phyloP scores from a whole-genome alignment of 176 grass and related monocot species.

The Eragrostis nindensis region DNA sequence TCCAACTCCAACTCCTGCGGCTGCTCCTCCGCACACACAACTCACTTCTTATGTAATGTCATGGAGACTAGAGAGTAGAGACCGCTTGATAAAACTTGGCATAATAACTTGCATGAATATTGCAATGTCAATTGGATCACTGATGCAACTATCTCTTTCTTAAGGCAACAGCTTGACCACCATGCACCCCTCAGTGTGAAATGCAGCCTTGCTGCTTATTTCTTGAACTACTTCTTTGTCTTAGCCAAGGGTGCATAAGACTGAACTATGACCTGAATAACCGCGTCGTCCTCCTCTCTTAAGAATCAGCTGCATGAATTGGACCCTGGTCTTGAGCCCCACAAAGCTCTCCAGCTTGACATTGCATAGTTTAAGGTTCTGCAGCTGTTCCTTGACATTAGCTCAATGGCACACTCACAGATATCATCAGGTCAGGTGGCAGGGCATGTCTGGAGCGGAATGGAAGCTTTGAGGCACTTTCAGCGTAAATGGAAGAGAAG shows the following conservation, averaged over 20 bases:
- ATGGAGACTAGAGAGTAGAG: no score
- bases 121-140: background rate
- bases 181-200: no score
- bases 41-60: no score
- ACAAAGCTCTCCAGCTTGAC: no score
- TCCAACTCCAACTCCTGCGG: background rate
- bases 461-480: background rate
- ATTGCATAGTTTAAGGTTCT: no score
- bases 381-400: no score
- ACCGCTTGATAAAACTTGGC: background rate
- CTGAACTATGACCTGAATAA: background rate
- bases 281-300: background rate
- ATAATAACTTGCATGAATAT: no score
- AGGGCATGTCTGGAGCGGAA: background rate
- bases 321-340: no score
- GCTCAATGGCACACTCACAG: background rate
- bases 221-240: background rate
- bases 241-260: background rate
- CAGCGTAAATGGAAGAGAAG: no score
- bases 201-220: no score
- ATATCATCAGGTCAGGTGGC: background rate
- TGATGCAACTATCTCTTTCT: background rate
- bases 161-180: background rate
- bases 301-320: background rate
- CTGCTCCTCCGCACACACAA: background rate